Conservation (phyloP, 2,329 filamentous ascomycete genomes). For the Diaporthe sp. region DNA sequence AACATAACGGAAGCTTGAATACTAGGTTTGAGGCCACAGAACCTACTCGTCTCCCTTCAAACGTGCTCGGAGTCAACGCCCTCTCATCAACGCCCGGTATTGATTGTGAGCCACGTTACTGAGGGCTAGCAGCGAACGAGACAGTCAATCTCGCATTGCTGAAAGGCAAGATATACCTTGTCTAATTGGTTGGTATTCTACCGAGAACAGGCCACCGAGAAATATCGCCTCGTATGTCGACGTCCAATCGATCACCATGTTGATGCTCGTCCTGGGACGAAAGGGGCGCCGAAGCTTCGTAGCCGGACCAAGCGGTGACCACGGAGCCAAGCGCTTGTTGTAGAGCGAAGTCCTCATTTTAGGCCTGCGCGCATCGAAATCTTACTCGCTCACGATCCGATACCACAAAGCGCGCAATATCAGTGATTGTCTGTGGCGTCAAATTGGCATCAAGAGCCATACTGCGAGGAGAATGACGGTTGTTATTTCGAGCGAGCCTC, state of each 20-base stretch:
- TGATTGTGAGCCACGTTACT: not conserved
- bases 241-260: conserved; percentile 18
- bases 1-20: conserved; percentile 25
- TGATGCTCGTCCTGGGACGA: conserved; percentile 24
- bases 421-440: conserved; percentile 9
- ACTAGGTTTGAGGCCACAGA: conserved; percentile 23
- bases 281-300: conserved; percentile 12
- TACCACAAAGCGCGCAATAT: not conserved
- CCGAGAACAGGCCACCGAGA: not conserved
- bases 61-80: conserved; percentile 17
- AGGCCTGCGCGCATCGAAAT: conserved; percentile 13
- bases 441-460: conserved; percentile 4
- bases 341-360: conserved; percentile 12
- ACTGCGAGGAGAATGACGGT: not conserved
- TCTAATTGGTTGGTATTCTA: not conserved
- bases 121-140: not conserved
- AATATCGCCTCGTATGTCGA: not conserved
- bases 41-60: conserved; percentile 2
- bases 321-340: not conserved
- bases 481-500: conserved; percentile 18
- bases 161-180: not conserved
- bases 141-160: not conserved
- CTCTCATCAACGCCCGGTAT: conserved; percentile 17
- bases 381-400: conserved; percentile 1
- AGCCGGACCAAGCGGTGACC: not conserved